phyloP scores from a whole-genome alignment of 306 rosid species.

The Quercus mongolica region DNA sequence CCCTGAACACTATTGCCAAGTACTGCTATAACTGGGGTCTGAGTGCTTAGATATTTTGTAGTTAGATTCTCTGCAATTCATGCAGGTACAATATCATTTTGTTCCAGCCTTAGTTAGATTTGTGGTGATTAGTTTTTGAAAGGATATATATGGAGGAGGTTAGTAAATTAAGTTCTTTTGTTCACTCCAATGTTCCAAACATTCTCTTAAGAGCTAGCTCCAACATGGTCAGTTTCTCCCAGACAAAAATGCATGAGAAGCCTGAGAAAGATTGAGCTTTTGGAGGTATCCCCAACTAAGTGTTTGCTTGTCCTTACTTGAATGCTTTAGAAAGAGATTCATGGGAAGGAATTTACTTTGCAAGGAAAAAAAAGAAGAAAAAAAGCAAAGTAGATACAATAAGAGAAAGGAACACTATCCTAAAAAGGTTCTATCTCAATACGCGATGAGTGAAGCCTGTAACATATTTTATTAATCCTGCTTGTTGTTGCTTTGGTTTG shows the following conservation, averaged over 20 bases:
- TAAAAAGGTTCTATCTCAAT: constrained; percentile 31
- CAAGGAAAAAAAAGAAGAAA: constrained; percentile 12
- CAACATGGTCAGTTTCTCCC: constrained; percentile 18
- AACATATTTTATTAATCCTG: constrained; percentile 16
- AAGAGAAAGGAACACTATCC: constrained; percentile 31
- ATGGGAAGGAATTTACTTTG: constrained; percentile 44
- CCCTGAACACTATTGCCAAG: constrained; percentile 12
- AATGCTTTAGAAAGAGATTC: constrained; percentile 29
- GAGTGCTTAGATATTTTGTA: constrained; percentile 11
- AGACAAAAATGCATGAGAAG: constrained; percentile 36
- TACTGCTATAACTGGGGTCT: constrained; percentile 19
- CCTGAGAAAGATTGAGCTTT: constrained; percentile 44
- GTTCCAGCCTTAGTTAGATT: constrained; percentile 4
- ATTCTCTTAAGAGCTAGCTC: neutral
- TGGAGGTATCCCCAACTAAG: constrained; percentile 17
- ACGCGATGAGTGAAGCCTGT: constrained; percentile 32
- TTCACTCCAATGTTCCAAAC: constrained; percentile 28
- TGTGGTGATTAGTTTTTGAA: constrained; percentile 27
- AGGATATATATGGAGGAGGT: constrained; percentile 3
- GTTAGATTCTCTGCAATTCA: constrained; percentile 16
- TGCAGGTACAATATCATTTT: constrained; percentile 24
- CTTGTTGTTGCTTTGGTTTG: neutral
- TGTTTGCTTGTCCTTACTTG: constrained; percentile 32
- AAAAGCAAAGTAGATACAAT: constrained; percentile 12
- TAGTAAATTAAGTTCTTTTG: neutral